Percentiles rank a stretch among this genome's conserved stretches.
Evolutionary conservation across 495 filamentous ascomycete species (phyloP).

Genomic region (Thermochaetoides thermophila): DNA sequence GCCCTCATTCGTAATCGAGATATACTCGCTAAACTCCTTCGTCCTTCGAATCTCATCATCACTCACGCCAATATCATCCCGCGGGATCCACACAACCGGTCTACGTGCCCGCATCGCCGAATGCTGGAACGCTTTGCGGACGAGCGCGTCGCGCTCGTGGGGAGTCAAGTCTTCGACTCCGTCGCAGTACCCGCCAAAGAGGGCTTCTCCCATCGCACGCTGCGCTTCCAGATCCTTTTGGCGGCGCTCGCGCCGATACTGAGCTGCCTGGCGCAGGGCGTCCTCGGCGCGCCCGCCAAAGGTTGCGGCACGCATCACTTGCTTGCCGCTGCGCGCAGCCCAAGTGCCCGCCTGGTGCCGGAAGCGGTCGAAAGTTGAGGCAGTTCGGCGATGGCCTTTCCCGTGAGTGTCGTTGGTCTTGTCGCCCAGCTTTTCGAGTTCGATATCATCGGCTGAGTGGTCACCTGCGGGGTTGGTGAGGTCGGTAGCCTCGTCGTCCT

Average conservation of each 20-base stretch:
- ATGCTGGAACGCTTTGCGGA: slow-evolving; percentile 83
- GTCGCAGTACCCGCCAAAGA: slow-evolving; percentile 78
- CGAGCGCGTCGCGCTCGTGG: slow-evolving; percentile 74
- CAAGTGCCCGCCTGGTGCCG: slow-evolving; percentile 32
- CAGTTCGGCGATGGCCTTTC: slow-evolving; percentile 10
- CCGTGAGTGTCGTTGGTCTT: not conserved
- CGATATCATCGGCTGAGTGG: not conserved
- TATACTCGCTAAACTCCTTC: slow-evolving; percentile 56
- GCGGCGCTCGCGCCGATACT: slow-evolving; percentile 26
- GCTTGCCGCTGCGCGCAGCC: slow-evolving; percentile 29
- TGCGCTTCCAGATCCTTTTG: slow-evolving; percentile 51
- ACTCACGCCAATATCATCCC: slow-evolving; percentile 78
- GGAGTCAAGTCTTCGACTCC: slow-evolving; percentile 90
- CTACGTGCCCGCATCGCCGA: slow-evolving; percentile 70
- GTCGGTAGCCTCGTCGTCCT: slow-evolving; percentile 33
- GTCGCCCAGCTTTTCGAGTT: not conserved
- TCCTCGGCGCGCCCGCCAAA: slow-evolving; percentile 24
- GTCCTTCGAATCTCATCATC: slow-evolving; percentile 83
- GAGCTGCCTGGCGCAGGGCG: slow-evolving; percentile 20
- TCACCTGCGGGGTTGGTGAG: slow-evolving; percentile 10
- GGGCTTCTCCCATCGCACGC: slow-evolving; percentile 52
- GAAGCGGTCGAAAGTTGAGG: slow-evolving; percentile 12
- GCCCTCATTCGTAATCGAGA: slow-evolving; percentile 91
- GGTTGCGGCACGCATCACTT: slow-evolving; percentile 23
- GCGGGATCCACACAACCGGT: slow-evolving; percentile 87